These are phyloP conservation scores for Backusella liffmaniae DNA, from an alignment of 192 early-diverging fungal species.

Conservation along the genomic window DNA sequence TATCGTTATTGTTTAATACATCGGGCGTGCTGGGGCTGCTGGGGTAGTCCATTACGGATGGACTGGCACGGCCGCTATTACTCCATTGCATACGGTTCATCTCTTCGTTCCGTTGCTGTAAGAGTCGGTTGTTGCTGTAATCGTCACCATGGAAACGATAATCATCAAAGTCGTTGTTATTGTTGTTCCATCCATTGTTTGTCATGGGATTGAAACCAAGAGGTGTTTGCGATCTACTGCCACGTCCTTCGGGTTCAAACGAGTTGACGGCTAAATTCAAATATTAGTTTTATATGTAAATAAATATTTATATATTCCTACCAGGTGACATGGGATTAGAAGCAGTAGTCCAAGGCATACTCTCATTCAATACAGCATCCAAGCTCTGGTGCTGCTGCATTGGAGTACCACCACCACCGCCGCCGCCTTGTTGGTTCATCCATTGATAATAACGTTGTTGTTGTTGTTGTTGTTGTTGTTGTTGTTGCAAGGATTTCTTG, in stretches of 20 bases:
- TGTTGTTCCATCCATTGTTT: not conserved
- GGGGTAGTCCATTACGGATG: conserved; percentile 7
- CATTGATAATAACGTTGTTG: conserved; percentile 19
- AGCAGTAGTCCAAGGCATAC: not conserved
- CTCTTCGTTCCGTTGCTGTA: not conserved
- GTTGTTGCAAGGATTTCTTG: conserved; percentile 4
- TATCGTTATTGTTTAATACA: conserved; percentile 2
- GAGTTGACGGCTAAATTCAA: not conserved
- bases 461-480: conserved; percentile 5
- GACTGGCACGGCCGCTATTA: not conserved
- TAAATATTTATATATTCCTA: too few species aligned
- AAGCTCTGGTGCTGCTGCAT: conserved; percentile 9
- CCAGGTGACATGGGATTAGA: conserved; percentile 4
- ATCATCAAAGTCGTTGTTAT: not conserved
- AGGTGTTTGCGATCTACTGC: not conserved
- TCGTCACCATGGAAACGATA: not conserved
- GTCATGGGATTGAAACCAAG: not conserved
- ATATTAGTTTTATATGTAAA: too few species aligned
- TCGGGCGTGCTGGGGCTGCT: conserved; percentile 6
- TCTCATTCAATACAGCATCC: conserved; percentile 21
- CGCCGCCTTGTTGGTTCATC: conserved; percentile 2
- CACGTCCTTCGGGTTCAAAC: not conserved
- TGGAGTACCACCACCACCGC: not conserved
- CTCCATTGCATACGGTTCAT: not conserved
- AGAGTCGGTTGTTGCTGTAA: not conserved